These are phyloP conservation scores for Tetrahymena borealis DNA, from an alignment of 73 alveolate genomes.

Conservation along the genomic window DNA sequence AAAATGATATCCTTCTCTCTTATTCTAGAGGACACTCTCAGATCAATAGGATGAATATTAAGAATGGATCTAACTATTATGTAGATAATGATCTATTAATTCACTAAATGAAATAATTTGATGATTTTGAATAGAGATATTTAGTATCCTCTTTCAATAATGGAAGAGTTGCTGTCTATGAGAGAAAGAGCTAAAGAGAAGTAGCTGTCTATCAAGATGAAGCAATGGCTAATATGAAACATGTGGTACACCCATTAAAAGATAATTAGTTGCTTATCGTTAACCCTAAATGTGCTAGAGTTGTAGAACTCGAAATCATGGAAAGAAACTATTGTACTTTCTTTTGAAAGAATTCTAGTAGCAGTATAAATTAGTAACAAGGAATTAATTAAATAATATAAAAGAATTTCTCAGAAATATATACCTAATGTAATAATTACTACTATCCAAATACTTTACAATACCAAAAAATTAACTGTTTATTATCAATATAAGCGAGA, in stretches of 20 bases:
- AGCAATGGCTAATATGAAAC: neutral
- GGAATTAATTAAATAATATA: too few relatives aligned
- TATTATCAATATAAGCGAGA: too few relatives aligned
- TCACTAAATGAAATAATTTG: neutral
- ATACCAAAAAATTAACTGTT: too few relatives aligned
- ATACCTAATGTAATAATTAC: too few relatives aligned
- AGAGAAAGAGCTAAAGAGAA: neutral
- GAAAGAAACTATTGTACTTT: neutral
- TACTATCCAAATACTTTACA: too few relatives aligned
- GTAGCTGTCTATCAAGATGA: neutral
- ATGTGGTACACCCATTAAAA: neutral
- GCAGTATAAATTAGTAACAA: neutral
- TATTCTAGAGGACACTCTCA: neutral
- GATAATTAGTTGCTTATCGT: neutral
- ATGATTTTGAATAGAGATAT: neutral
- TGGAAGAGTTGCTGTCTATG: neutral
- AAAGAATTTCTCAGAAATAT: too few relatives aligned
- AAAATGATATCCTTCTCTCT: neutral
- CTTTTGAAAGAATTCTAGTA: neutral
- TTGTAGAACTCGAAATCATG: neutral
- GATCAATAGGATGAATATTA: neutral
- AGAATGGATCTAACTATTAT: neutral
- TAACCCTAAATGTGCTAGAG: neutral
- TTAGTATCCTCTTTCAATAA: neutral
- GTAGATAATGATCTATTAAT: neutral